phyloP scores from a whole-genome alignment of 2,329 filamentous ascomycete genomes.

The Ophiostoma triangulosporum region DNA sequence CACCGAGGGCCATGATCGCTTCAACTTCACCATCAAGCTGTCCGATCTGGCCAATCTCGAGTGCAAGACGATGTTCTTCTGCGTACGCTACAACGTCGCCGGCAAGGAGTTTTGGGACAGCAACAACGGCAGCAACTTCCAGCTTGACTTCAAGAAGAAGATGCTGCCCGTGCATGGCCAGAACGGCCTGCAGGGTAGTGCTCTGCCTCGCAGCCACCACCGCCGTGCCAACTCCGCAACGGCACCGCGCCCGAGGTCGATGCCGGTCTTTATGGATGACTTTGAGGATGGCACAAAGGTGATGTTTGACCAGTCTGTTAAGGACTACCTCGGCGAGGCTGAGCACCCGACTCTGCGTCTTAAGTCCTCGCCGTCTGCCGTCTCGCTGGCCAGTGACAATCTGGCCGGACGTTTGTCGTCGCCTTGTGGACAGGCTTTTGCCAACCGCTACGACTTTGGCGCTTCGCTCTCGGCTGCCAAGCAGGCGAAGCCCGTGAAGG shows the following conservation, averaged over 20 bases:
- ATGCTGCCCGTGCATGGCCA: slow-evolving; percentile 47
- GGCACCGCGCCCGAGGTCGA: slow-evolving; percentile 38
- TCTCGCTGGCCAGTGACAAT: slow-evolving; percentile 50
- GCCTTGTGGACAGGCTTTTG: slow-evolving; percentile 62
- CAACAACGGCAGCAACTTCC: slow-evolving; percentile 76
- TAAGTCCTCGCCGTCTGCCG: slow-evolving; percentile 52
- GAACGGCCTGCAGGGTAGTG: slow-evolving; percentile 26
- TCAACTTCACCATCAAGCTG: slow-evolving; percentile 88
- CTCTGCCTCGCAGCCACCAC: slow-evolving; percentile 54
- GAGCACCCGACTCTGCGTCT: slow-evolving; percentile 46
- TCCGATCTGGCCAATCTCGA: slow-evolving; percentile 85
- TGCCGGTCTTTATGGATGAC: slow-evolving; percentile 52
- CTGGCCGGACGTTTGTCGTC: slow-evolving; percentile 36
- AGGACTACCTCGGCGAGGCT: slow-evolving; percentile 50
- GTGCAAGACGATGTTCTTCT: slow-evolving; percentile 83
- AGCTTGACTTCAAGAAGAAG: slow-evolving; percentile 84
- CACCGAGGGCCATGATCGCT: slow-evolving; percentile 61
- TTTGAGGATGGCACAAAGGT: slow-evolving; percentile 50
- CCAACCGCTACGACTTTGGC: slow-evolving; percentile 89
- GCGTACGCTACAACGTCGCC: slow-evolving; percentile 73
- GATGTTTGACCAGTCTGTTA: slow-evolving; percentile 44
- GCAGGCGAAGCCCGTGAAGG: slow-evolving; percentile 42
- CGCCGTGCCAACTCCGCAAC: slow-evolving; percentile 28
- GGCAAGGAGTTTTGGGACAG: slow-evolving; percentile 93
- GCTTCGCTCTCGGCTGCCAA: slow-evolving; percentile 80